These are phyloP conservation scores for Coelastrella sp. DNA, from an alignment of 139 green algal genomes.

Conservation along the genomic window DNA sequence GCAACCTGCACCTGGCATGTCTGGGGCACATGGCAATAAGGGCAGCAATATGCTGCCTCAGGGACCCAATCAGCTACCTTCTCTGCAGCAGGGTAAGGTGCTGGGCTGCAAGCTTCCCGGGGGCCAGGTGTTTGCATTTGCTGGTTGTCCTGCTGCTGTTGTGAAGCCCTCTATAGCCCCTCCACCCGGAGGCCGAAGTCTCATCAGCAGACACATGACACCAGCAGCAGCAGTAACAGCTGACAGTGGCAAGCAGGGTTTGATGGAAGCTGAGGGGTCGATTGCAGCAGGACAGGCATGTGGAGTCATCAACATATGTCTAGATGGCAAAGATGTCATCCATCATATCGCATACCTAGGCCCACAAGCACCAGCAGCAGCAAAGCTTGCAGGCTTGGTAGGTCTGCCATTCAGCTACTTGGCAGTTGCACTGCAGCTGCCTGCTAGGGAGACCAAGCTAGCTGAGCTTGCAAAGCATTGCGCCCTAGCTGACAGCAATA, in stretches of 20 bases:
- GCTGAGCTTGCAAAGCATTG: background rate
- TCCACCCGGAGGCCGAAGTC: slow-evolving; percentile 40
- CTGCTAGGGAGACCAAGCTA: background rate
- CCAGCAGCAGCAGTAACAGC: background rate
- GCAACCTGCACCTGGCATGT: background rate
- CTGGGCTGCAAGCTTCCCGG: slow-evolving; percentile 62
- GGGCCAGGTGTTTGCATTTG: slow-evolving; percentile 58
- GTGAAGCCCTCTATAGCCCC: slow-evolving; percentile 30
- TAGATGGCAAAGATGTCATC: background rate
- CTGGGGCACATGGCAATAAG: background rate
- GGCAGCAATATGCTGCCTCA: background rate
- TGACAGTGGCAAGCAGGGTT: background rate
- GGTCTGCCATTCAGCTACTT: slow-evolving; percentile 63
- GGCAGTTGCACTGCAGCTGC: slow-evolving; percentile 17
- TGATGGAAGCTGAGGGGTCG: background rate
- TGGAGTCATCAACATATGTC: slow-evolving; percentile 4
- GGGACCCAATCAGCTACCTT: background rate
- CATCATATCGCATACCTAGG: slow-evolving; percentile 54
- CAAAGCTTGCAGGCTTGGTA: slow-evolving; percentile 54
- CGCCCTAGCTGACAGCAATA: background rate
- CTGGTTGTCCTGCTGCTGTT: slow-evolving; percentile 51
- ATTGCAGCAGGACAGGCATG: background rate
- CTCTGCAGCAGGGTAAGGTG: slow-evolving; percentile 31
- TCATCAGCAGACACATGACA: slow-evolving; percentile 45
- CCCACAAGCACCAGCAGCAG: slow-evolving; percentile 7